Conservation (phyloP, 176 grass and related monocot genomes). For the Cenchrus fungigraminus region DNA sequence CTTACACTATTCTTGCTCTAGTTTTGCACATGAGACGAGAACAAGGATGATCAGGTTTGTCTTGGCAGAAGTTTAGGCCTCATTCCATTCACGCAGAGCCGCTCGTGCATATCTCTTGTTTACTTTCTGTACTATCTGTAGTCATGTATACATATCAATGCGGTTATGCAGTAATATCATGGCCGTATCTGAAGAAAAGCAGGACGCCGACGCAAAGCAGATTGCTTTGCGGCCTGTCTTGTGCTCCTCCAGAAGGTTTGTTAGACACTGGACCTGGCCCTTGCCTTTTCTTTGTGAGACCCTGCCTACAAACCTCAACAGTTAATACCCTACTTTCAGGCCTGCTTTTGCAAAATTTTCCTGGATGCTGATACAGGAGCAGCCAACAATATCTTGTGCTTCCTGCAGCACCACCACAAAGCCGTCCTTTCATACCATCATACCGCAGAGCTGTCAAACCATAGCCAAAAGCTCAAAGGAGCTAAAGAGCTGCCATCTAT, state of each 20-base stretch:
- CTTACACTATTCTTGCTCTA: not conserved
- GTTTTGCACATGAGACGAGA: not conserved
- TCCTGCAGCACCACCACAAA: conserved; percentile 60
- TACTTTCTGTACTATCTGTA: not conserved
- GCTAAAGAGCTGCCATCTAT: conserved; percentile 40
- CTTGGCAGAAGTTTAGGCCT: not conserved
- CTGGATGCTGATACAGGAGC: conserved; percentile 46
- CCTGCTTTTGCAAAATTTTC: conserved; percentile 24
- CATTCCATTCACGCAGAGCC: not conserved
- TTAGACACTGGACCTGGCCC: not conserved
- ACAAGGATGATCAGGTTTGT: not conserved
- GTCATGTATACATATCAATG: not conserved
- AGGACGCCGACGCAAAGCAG: conserved; percentile 19
- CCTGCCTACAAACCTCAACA: conserved; percentile 29
- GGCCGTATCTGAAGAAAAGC: conserved; percentile 1
- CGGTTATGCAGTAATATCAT: not conserved
- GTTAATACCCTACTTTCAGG: conserved; percentile 23
- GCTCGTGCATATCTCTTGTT: not conserved
- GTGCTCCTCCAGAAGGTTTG: conserved; percentile 38
- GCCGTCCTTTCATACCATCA: conserved; percentile 52
- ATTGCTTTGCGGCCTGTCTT: conserved; percentile 3
- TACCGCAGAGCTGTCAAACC: conserved; percentile 57
- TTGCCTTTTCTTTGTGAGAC: not conserved
- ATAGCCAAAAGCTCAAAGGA: conserved; percentile 45
- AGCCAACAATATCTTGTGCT: conserved; percentile 56